phyloP scores from a whole-genome alignment of 2,329 filamentous ascomycete genomes.

The Mycosphaerelloides madeirae region DNA sequence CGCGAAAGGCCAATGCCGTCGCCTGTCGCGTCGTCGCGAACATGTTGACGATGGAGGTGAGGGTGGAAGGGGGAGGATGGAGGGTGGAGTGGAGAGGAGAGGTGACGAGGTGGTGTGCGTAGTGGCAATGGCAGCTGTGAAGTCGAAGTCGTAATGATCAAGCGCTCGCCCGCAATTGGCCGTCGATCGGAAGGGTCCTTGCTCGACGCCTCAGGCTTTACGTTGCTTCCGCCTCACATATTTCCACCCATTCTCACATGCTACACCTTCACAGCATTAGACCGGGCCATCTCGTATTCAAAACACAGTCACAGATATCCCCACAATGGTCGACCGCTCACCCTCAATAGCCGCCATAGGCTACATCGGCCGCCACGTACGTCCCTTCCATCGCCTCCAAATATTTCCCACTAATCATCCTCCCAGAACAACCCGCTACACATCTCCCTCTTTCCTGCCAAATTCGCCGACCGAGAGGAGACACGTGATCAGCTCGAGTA shows the following conservation, averaged over 20 bases:
- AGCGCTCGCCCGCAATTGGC: not conserved
- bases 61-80: conserved; percentile 1
- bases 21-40: conserved; percentile 49
- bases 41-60: conserved; percentile 36
- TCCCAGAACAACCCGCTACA: conserved; percentile 90
- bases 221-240: conserved; percentile 4
- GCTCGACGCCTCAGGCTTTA: no score
- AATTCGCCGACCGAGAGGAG: conserved; percentile 18
- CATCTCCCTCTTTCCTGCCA: conserved; percentile 80
- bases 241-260: not conserved
- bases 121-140: conserved; percentile 2
- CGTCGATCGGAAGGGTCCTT: conserved; percentile 1
- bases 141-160: not conserved
- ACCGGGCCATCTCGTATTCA: not conserved
- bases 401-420: conserved; percentile 3
- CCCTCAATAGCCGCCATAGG: conserved; percentile 88
- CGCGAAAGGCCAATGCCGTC: conserved; percentile 52
- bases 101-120: not conserved
- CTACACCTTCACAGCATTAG: not conserved
- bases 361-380: conserved; percentile 86
- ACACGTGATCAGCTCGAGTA: conserved; percentile 76
- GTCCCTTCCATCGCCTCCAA: conserved; percentile 22
- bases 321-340: conserved; percentile 45
- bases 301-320: not conserved
- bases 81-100: conserved; percentile 3